Conservation (phyloP, 1,139 yeast species). For the Debaryomycetaceae sp. region DNA sequence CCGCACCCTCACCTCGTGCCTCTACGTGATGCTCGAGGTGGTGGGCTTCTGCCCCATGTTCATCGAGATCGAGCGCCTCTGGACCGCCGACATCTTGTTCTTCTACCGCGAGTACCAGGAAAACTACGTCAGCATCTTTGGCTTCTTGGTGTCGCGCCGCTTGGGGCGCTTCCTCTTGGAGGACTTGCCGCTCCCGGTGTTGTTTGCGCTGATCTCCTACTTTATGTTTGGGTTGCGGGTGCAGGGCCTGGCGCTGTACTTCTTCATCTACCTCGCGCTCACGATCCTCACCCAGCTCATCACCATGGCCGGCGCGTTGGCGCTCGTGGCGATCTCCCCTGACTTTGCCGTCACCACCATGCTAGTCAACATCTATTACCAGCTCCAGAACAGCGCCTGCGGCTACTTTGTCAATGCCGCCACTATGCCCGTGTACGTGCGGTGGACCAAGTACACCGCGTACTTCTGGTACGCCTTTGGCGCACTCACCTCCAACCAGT, state of each 20-base stretch:
- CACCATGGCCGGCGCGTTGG: slow-evolving; percentile 53
- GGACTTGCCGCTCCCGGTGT: slow-evolving; percentile 60
- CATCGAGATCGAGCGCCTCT: slow-evolving; percentile 70
- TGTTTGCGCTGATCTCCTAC: slow-evolving; percentile 59
- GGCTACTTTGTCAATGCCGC: slow-evolving; percentile 76
- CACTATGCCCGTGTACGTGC: slow-evolving; percentile 78
- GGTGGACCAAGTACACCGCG: slow-evolving; percentile 77
- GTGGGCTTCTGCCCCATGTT: slow-evolving; percentile 67
- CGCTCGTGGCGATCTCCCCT: slow-evolving; percentile 55
- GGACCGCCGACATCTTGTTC: slow-evolving; percentile 61
- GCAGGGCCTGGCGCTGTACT: slow-evolving; percentile 28
- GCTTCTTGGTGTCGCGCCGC: slow-evolving; percentile 66
- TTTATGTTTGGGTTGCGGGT: slow-evolving; percentile 73
- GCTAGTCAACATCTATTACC: slow-evolving; percentile 59
- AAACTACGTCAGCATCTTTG: slow-evolving; percentile 59
- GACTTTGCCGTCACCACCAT: slow-evolving; percentile 66
- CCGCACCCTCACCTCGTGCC: slow-evolving; percentile 56
- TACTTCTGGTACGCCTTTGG: slow-evolving; percentile 80
- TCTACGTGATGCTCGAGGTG: slow-evolving; percentile 62
- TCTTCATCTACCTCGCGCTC: slow-evolving; percentile 61
- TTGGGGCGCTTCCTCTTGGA: slow-evolving; percentile 64
- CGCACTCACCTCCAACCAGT: slow-evolving; percentile 62
- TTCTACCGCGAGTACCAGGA: slow-evolving; percentile 76
- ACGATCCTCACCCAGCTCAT: slow-evolving; percentile 52
- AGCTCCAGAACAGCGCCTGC: slow-evolving; percentile 72